These are phyloP conservation scores for Sugiyamaella japonica DNA, from an alignment of 1,139 yeast genomes.

Conservation along the genomic window DNA sequence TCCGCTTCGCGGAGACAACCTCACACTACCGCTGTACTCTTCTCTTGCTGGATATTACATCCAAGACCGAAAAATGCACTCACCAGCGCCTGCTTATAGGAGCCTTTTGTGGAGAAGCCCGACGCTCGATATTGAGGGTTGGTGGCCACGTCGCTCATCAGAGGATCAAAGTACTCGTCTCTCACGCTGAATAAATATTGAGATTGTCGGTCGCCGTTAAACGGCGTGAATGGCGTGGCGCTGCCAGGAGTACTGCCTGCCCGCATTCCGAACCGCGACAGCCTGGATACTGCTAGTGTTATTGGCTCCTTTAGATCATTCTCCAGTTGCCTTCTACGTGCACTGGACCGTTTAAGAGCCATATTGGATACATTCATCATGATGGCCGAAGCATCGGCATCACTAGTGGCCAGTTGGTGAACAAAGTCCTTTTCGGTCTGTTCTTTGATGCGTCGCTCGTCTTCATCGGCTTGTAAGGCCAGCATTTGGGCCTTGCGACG, in stretches of 20 bases:
- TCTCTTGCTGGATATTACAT: slow-evolving; percentile 72
- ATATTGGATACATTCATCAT: slow-evolving; percentile 58
- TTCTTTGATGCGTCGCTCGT: slow-evolving; percentile 44
- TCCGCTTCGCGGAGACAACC: too few species aligned
- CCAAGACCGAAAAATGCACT: slow-evolving; percentile 91
- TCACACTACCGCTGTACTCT: slow-evolving; percentile 29
- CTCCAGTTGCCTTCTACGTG: slow-evolving; percentile 65
- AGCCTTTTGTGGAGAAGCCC: slow-evolving; percentile 73
- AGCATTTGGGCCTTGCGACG: slow-evolving; percentile 43
- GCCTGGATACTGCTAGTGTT: slow-evolving; percentile 18
- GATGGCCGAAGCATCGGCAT: slow-evolving; percentile 51
- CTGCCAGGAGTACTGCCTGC: slow-evolving; percentile 30
- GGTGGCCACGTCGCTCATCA: slow-evolving; percentile 55
- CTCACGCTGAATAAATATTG: slow-evolving; percentile 49
- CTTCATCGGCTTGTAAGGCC: slow-evolving; percentile 39
- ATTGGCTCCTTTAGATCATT: slow-evolving; percentile 50
- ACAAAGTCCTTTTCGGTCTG: slow-evolving; percentile 69
- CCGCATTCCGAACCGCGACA: background rate
- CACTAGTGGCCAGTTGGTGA: slow-evolving; percentile 56
- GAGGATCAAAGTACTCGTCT: slow-evolving; percentile 61
- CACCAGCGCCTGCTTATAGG: slow-evolving; percentile 74
- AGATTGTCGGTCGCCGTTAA: slow-evolving; percentile 79
- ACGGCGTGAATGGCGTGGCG: slow-evolving; percentile 87
- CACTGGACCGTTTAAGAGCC: slow-evolving; percentile 63
- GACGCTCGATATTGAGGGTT: slow-evolving; percentile 77